Evolutionary conservation across 805 yeast species (phyloP).

Genomic region (Ogataea sp.): DNA sequence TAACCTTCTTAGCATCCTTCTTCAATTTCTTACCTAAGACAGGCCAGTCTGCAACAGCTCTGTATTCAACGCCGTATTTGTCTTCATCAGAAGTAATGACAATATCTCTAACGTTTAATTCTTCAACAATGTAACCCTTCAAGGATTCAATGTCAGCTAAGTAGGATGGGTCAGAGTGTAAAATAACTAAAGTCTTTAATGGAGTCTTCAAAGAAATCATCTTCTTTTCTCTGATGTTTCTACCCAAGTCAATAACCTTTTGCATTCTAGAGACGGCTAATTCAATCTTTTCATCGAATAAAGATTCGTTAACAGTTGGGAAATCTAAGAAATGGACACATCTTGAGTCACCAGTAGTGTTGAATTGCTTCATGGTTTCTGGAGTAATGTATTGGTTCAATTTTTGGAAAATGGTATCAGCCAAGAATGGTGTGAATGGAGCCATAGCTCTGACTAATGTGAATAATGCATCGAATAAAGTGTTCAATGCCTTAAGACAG

Average conservation of each 20-base stretch:
- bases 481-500: conserved; percentile 79
- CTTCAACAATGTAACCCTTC: conserved; percentile 76
- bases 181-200: conserved; percentile 74
- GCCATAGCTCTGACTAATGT: conserved; percentile 95
- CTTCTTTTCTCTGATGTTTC: conserved; percentile 95
- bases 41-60: conserved; percentile 98
- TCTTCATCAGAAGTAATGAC: conserved; percentile 85
- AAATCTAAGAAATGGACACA: conserved; percentile 93
- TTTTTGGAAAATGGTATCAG: conserved; percentile 82
- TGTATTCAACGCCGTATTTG: conserved; percentile 85
- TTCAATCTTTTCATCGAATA: conserved; percentile 78
- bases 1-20: conserved; percentile 88
- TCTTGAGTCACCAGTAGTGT: conserved; percentile 51
- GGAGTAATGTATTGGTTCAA: conserved; percentile 56
- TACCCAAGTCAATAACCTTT: conserved; percentile 90
- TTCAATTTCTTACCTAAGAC: conserved; percentile 94
- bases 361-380: conserved; percentile 41
- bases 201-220: conserved; percentile 92
- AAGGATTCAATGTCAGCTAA: conserved; percentile 71
- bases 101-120: conserved; percentile 84
- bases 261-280: conserved; percentile 93
- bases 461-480: conserved; percentile 83
- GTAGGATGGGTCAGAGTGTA: conserved; percentile 71
- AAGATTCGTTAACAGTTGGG: conserved; percentile 75
- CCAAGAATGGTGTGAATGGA: conserved; percentile 94